phyloP scores from a whole-genome alignment of 768 basidiomycete genomes.

The Ramaria sp. region DNA sequence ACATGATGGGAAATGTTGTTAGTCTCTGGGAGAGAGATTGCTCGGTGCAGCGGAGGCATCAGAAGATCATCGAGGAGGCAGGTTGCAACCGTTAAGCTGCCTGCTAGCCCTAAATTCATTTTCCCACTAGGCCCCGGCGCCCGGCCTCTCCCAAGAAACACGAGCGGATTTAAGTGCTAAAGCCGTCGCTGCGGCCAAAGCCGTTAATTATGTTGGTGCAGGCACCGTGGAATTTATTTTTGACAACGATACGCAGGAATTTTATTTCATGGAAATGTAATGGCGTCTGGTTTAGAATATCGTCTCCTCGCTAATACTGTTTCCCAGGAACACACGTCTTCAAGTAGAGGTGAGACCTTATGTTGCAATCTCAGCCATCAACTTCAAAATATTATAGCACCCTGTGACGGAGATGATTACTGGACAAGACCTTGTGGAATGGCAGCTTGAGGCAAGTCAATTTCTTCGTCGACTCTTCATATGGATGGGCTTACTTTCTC shows the following conservation, averaged over 20 bases:
- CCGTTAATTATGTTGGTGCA: slow-evolving; percentile 85
- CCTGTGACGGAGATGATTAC: slow-evolving; percentile 95
- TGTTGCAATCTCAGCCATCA: not conserved
- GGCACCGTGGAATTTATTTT: slow-evolving; percentile 97
- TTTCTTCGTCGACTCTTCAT: not conserved
- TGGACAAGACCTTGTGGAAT: slow-evolving; percentile 87
- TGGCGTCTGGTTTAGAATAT: not conserved
- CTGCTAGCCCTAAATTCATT: too few relatives aligned
- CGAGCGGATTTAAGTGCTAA: slow-evolving; percentile 75
- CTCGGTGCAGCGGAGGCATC: slow-evolving; percentile 84
- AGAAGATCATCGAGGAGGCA: slow-evolving; percentile 92
- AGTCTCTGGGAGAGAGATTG: slow-evolving; percentile 95
- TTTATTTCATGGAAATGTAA: slow-evolving; percentile 97
- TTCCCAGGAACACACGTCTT: slow-evolving; percentile 64
- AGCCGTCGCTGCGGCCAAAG: slow-evolving; percentile 86
- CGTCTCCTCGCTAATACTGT: not conserved
- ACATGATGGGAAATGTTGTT: slow-evolving; percentile 67
- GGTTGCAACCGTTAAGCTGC: slow-evolving; percentile 4
- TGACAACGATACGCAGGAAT: slow-evolving; percentile 77
- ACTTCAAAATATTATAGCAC: slow-evolving; percentile 28
- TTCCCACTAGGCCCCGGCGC: slow-evolving; percentile 70
- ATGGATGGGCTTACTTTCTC: not conserved
- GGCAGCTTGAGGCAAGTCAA: slow-evolving; percentile 69
- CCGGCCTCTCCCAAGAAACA: slow-evolving; percentile 70
- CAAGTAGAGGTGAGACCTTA: slow-evolving; percentile 49